Evolutionary conservation across 75 land plant species (phyloP).

Genomic region (Picea sitchensis): DNA sequence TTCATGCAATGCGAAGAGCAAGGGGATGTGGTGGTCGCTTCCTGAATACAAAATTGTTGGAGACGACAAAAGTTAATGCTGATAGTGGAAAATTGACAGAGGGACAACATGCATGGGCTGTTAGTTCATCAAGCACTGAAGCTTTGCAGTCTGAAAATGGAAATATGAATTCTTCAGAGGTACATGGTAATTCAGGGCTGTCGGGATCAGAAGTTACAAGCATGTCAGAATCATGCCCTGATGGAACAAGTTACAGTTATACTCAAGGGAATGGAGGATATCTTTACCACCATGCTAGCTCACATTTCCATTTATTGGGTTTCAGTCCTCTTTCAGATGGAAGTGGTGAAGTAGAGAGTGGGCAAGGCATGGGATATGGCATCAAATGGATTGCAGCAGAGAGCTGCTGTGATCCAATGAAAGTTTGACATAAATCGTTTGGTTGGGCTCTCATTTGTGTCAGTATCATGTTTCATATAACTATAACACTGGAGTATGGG

Average conservation of each 20-base stretch:
- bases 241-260: slow-evolving; percentile 10
- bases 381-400: slow-evolving; percentile 15
- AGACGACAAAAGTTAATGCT: slow-evolving; percentile 2
- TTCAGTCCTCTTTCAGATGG: slow-evolving; percentile 16
- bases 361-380: slow-evolving; percentile 9
- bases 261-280: slow-evolving; percentile 5
- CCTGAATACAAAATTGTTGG: slow-evolving; percentile 38
- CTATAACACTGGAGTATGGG: background rate
- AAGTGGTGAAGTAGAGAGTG: slow-evolving; percentile 8
- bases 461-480: background rate
- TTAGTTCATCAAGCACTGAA: slow-evolving; percentile 7
- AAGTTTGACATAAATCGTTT: background rate
- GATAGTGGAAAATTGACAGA: slow-evolving; percentile 5
- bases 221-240: slow-evolving; percentile 13
- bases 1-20: slow-evolving; percentile 54
- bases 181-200: slow-evolving; percentile 6
- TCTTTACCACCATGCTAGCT: background rate
- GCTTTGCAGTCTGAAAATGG: background rate
- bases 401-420: slow-evolving; percentile 32
- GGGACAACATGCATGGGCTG: slow-evolving; percentile 22
- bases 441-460: slow-evolving; percentile 9
- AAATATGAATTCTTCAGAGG: background rate
- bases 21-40: slow-evolving; percentile 62
- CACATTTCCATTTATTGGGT: slow-evolving; percentile 7
- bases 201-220: slow-evolving; percentile 7